Base-by-base conservation (phyloP, 2,329 filamentous ascomycete species). In the Colletotrichum sp. region DNA sequence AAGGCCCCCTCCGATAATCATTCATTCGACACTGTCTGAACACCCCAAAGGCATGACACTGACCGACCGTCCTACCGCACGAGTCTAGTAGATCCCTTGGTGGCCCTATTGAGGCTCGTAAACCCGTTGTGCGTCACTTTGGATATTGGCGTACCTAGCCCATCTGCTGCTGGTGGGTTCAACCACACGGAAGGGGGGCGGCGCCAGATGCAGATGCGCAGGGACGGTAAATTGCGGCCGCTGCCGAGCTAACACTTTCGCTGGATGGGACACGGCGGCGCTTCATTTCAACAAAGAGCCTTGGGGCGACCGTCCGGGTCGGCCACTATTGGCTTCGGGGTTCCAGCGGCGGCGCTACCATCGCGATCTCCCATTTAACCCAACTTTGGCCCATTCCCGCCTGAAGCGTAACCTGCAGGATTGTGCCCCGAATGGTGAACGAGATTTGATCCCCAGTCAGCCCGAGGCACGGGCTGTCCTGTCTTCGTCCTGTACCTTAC, bases 241-340 rank as follows among this genome's bases (percentile, higher is more conserved):
- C 60, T 75, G 63, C 72, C 72, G 72, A 71, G 66, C 72, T 75
- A 77, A 62, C 71, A 75, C 44, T 75, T 71, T 66, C 71, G 44
- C 44, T 52, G 57, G 66, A 67, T 62, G 72, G 44, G 52, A 49
- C 62, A 62, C 34, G 60, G 71, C 65, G 28, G n/a, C 39, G 39
- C 28, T 66, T 75, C 75, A 77, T 75, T 77, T 75, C 66, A 77
- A 77, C 60, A 75, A 75, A 73, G 44, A 52, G 74, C 39, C 44
- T 52, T 52, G 44, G n/a, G 44, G n/a, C n/a, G 44, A 57, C 39
- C 59, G 62, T 67, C 72, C 55, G 39, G 67, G 66, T 71, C 72
- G 59, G 71, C 75, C 60, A 75, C 71, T 77, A 77, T 77, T 75
- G 75, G 66, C 36, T 57, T 69, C 21, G 32, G 44, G 70, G 57